Evolutionary conservation across 345 rosid species (phyloP), one percentile per base, ranked within the genome.

Genomic region (Pugionium dolabratum): DNA sequence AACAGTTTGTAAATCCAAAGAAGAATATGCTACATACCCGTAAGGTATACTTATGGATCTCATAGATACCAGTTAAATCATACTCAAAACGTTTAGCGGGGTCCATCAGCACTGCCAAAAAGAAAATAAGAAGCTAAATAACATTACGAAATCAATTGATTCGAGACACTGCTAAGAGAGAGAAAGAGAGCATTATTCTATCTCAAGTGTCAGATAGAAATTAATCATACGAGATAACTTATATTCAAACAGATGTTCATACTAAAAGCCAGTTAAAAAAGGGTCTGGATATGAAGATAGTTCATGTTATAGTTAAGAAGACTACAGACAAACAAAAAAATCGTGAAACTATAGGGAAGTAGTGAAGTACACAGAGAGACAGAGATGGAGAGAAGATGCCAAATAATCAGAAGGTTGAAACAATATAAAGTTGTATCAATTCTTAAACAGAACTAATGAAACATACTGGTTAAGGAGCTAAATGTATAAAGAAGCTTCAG

Each of bases 81-180:
- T 89, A 89, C 51, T 89, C 89, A 57, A 85, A 76, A 57, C 96
- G 91, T 78, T 78, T 80, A 60, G 67, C 76, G 45, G 96, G 94
- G 74, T 86, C 94, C 61, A 83, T 86, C 71, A 89, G 67, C 70
- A 89, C 96, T 89, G 85, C 73, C 74, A 53, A 63, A 32, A 35
- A 36, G 10, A 67, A 67, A 52, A 74, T 44, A 60, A 59, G 44
- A 46, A 59, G 44, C 45, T 7, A 4, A 18, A 18, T 18, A 18
- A 66, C 8, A 34, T 6, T 2, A 49, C 33, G 1, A 67, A 34
- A 51, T 28, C 6, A 36, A 44, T 3, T 26, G 40, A 41, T 40
- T 6, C 9, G 18, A 58, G 34, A 48, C 43, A 55, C 28, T 26
- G 2, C 39, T 44, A 5, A 70, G n/a, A 59, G 54, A 37, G 31